Conservation (phyloP, 148 eudicot genomes). For the Drosera capensis region DNA sequence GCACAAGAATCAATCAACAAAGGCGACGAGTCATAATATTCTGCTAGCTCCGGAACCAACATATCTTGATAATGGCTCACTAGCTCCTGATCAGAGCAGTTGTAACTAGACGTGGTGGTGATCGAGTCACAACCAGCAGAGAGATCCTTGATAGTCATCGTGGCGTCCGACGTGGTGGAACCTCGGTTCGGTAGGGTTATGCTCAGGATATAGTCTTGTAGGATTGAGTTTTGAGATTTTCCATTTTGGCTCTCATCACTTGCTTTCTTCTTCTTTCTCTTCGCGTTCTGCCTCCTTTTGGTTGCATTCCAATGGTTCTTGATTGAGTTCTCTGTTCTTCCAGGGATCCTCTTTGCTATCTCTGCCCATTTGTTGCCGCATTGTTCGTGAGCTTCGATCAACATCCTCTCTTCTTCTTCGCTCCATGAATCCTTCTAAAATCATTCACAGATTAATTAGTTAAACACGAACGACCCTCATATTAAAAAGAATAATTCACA, state of each 20-base stretch:
- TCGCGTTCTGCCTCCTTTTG: conserved; percentile 17
- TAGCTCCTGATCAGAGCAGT: conserved; percentile 6
- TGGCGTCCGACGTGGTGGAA: neutral
- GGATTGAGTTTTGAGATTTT: conserved; percentile 17
- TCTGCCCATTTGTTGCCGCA: conserved; percentile 20
- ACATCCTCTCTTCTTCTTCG: conserved; percentile 19
- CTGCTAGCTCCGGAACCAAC: neutral
- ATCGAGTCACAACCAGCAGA: neutral
- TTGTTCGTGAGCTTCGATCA: conserved; percentile 11
- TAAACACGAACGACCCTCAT: too few relatives aligned
- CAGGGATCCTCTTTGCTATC: conserved; percentile 16
- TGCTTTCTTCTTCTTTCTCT: conserved; percentile 19
- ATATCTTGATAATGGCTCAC: neutral
- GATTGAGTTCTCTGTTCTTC: conserved; percentile 20
- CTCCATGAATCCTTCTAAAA: conserved; percentile 14
- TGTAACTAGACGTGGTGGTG: conserved; percentile 4
- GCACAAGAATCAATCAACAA: conserved; percentile 4
- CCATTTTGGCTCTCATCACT: neutral
- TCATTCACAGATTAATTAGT: neutral
- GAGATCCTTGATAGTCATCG: neutral
- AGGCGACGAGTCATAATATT: conserved; percentile 12
- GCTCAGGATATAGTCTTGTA: conserved; percentile 44
- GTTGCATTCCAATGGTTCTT: conserved; percentile 29
- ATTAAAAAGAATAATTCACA: neutral
- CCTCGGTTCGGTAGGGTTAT: conserved; percentile 2